A percentile compares a stretch with the other conserved stretches of the same genome.
Conservation (phyloP, 768 basidiomycete genomes). For the Tulasnella sp. region DNA sequence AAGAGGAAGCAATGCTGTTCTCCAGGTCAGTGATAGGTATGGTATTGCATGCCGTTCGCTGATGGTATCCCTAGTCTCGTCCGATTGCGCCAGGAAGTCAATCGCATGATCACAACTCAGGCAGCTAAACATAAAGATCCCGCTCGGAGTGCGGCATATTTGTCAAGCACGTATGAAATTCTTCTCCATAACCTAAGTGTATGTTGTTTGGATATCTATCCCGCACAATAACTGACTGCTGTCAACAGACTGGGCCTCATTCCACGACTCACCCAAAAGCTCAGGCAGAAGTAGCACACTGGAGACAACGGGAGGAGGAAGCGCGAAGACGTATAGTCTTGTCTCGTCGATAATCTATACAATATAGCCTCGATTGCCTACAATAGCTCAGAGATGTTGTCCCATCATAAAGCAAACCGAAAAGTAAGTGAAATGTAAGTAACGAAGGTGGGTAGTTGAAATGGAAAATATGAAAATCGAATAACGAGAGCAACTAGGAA, state of each 20-base stretch:
- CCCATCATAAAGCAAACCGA: not conserved
- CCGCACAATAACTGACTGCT: conserved; percentile 4
- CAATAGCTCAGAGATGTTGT: no score
- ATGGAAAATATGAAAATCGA: not conserved
- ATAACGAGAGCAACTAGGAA: not conserved
- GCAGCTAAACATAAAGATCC: conserved; percentile 52
- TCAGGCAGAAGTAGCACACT: conserved; percentile 76
- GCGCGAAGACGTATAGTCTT: conserved; percentile 33
- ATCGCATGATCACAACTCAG: conserved; percentile 61
- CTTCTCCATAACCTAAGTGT: conserved; percentile 68
- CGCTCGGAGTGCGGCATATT: conserved; percentile 49
- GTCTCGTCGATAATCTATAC: conserved; percentile 10
- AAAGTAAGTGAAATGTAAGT: not conserved
- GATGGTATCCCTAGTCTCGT: conserved; percentile 42
- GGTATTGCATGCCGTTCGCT: not conserved
- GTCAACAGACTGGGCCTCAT: conserved; percentile 32
- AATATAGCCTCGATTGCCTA: no score
- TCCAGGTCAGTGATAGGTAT: conserved; percentile 49
- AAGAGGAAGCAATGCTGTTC: conserved; percentile 94
- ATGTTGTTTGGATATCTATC: conserved; percentile 24
- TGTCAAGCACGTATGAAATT: conserved; percentile 59
- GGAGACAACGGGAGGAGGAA: conserved; percentile 77
- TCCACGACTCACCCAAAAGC: conserved; percentile 64
- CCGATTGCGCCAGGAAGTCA: conserved; percentile 73
- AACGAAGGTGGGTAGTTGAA: not conserved